Conservation (phyloP, 257 asterid species). For the Catharanthus roseus region DNA sequence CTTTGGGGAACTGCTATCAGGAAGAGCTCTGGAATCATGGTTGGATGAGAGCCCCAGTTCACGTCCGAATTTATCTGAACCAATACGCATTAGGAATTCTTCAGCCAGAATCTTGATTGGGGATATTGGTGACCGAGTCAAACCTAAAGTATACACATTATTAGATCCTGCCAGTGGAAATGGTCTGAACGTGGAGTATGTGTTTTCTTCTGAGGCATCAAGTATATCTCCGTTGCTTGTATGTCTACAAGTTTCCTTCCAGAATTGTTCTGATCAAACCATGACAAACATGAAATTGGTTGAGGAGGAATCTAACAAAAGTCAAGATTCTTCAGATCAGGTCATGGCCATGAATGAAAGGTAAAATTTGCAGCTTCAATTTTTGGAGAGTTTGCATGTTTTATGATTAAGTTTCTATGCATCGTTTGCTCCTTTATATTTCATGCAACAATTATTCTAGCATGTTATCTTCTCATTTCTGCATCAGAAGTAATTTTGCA, state of each 20-base stretch:
- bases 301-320: constrained; percentile 52
- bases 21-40: constrained; percentile 84
- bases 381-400: not conserved
- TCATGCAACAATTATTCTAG: not conserved
- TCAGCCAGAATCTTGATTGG: constrained; percentile 84
- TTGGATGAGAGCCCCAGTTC: constrained; percentile 65
- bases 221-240: constrained; percentile 52
- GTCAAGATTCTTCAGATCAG: constrained; percentile 50
- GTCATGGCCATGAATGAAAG: constrained; percentile 44
- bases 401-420: not conserved
- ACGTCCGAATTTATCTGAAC: constrained; percentile 38
- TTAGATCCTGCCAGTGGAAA: constrained; percentile 77
- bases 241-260: constrained; percentile 62
- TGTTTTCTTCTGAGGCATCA: constrained; percentile 68
- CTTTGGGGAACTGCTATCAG: constrained; percentile 68
- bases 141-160: constrained; percentile 60
- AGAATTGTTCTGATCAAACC: constrained; percentile 58
- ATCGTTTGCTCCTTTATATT: not conserved
- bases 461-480: not conserved
- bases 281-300: constrained; percentile 56
- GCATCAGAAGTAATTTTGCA: not conserved
- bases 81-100: constrained; percentile 42
- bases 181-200: constrained; percentile 69
- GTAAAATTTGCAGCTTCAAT: constrained; percentile 28
- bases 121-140: constrained; percentile 63